phyloP scores from a whole-genome alignment of 2,329 filamentous ascomycete species.

The Pestalotiopsis sp. region DNA sequence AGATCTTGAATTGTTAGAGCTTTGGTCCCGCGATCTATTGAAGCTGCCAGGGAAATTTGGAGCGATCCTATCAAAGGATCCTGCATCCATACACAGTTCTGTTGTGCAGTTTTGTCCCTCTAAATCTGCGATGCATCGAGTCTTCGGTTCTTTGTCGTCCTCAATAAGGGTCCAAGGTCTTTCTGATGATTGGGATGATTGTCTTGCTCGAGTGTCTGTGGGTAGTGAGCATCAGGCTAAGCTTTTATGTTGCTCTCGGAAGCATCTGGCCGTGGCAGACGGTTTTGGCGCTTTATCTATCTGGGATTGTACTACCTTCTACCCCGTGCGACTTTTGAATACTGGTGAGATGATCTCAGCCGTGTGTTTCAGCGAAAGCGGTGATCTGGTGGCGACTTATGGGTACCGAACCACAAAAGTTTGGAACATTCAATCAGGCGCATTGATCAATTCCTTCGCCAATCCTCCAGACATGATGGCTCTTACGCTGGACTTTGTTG shows the following conservation, averaged over 20 bases:
- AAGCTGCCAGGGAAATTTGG: slow-evolving; percentile 16
- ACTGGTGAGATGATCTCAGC: neutral
- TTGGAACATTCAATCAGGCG: slow-evolving; percentile 13
- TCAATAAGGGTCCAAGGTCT: neutral
- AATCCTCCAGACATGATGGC: slow-evolving; percentile 2
- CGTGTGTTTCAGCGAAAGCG: slow-evolving; percentile 11
- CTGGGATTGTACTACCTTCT: slow-evolving; percentile 9
- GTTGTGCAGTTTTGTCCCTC: slow-evolving; percentile 6
- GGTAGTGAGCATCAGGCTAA: slow-evolving; percentile 11
- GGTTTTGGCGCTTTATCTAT: neutral
- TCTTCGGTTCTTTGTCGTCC: slow-evolving; percentile 1
- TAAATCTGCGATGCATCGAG: neutral
- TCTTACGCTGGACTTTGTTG: neutral
- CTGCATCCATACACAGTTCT: slow-evolving; percentile 7
- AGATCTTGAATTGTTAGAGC: slow-evolving; percentile 14
- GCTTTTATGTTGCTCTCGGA: slow-evolving; percentile 8
- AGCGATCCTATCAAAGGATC: slow-evolving; percentile 5
- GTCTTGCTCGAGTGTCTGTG: slow-evolving; percentile 13
- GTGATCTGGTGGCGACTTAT: slow-evolving; percentile 15
- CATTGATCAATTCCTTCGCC: neutral
- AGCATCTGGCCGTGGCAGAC: slow-evolving; percentile 14
- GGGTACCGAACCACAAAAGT: slow-evolving; percentile 13
- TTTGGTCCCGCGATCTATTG: slow-evolving; percentile 16
- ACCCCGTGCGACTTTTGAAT: neutral
- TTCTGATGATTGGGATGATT: slow-evolving; percentile 14